These are phyloP conservation scores for Microsporum ferrugineum DNA, from an alignment of 2,329 filamentous ascomycete species.

Conservation along the genomic window DNA sequence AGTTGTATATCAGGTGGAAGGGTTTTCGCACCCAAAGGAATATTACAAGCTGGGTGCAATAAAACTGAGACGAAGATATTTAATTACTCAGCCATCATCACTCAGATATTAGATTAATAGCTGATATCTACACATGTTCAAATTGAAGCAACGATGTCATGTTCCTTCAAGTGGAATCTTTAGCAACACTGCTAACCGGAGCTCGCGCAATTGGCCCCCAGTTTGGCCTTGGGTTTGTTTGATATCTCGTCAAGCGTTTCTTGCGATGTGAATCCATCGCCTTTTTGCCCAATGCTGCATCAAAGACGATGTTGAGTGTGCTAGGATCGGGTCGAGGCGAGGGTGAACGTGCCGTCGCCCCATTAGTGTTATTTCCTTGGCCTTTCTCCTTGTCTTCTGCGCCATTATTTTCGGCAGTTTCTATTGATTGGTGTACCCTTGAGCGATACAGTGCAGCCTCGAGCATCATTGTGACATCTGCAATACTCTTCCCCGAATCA, in stretches of 20 bases:
- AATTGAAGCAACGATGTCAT: neutral
- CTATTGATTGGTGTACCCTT: slow-evolving; percentile 14
- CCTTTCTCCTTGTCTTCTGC: neutral
- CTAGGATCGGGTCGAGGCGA: slow-evolving; percentile 20
- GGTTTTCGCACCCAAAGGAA: no score
- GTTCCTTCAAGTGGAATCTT: neutral
- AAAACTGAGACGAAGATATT: no score
- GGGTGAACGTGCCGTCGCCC: neutral
- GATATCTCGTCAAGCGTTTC: slow-evolving; percentile 70
- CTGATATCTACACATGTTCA: neutral
- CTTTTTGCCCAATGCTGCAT: slow-evolving; percentile 65
- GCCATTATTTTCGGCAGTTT: neutral
- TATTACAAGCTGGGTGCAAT: no score
- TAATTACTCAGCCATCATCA: neutral
- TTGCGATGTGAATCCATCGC: slow-evolving; percentile 37
- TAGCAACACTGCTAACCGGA: neutral
- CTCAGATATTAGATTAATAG: neutral
- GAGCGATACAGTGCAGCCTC: slow-evolving; percentile 36
- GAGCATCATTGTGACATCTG: slow-evolving; percentile 32
- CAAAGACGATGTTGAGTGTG: slow-evolving; percentile 58
- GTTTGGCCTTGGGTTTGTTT: slow-evolving; percentile 78
- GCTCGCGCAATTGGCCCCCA: slow-evolving; percentile 71
- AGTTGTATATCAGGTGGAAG: no score
- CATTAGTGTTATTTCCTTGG: neutral
- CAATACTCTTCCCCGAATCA: slow-evolving; percentile 25